phyloP scores from a whole-genome alignment of 495 filamentous ascomycete genomes.

The Cairneyella variabilis region DNA sequence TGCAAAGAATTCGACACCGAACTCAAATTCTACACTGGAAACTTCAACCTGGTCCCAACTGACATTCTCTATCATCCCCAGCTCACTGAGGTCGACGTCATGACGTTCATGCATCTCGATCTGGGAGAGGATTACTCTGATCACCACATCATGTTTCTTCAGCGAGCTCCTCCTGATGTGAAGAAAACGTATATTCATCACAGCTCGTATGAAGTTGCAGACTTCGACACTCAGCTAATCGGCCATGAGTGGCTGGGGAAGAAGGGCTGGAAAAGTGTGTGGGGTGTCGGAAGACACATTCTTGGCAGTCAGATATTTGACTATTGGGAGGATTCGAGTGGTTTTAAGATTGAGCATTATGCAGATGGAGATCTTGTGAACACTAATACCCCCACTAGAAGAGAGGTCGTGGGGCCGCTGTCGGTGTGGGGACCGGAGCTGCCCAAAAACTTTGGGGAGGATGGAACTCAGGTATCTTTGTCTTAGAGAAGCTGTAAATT shows the following conservation, averaged over 20 bases:
- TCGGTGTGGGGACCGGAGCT: constrained; percentile 13
- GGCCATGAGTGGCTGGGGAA: constrained; percentile 67
- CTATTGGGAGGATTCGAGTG: constrained; percentile 58
- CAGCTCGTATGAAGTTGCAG: constrained; percentile 66
- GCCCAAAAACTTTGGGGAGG: background rate
- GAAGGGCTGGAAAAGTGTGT: constrained; percentile 61
- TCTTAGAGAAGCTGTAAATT: too few species aligned
- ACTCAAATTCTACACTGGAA: constrained; percentile 57
- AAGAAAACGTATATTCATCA: constrained; percentile 60
- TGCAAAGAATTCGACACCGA: constrained; percentile 47
- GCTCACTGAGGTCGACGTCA: constrained; percentile 39
- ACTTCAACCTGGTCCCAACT: constrained; percentile 62
- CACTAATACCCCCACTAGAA: constrained; percentile 34
- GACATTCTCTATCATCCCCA: constrained; percentile 45
- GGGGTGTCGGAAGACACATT: constrained; percentile 69
- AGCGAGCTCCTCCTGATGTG: constrained; percentile 27
- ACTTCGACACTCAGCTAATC: constrained; percentile 68
- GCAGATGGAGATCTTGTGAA: constrained; percentile 67
- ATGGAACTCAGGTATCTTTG: too few species aligned
- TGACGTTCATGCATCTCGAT: constrained; percentile 61
- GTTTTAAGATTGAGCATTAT: constrained; percentile 57
- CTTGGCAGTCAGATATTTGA: constrained; percentile 64
- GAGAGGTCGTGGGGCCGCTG: background rate
- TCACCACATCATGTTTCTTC: constrained; percentile 69
- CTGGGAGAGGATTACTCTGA: constrained; percentile 55